These are phyloP conservation scores for Candida ficus DNA, from an alignment of 805 yeast genomes.

Conservation along the genomic window DNA sequence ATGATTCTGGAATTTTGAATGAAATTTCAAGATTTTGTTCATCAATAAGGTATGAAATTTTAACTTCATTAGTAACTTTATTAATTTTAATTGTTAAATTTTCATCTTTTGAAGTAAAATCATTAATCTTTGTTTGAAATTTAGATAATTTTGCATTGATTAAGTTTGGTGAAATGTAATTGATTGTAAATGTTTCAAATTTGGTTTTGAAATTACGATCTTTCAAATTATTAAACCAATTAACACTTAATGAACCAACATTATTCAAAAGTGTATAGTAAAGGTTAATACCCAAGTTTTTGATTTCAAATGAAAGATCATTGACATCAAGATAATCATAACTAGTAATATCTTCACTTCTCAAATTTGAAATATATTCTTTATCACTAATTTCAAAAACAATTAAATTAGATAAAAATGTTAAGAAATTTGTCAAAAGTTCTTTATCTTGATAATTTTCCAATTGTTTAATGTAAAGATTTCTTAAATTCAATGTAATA, in stretches of 20 bases:
- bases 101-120: constrained; percentile 30
- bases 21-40: constrained; percentile 82
- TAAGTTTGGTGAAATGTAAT: constrained; percentile 58
- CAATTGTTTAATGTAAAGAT: constrained; percentile 54
- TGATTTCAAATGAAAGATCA: constrained; percentile 26
- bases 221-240: constrained; percentile 68
- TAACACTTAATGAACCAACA: constrained; percentile 53
- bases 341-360: constrained; percentile 22
- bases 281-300: constrained; percentile 34
- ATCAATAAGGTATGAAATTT: constrained; percentile 70
- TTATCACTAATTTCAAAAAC: constrained; percentile 34
- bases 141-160: constrained; percentile 51
- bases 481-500: constrained; percentile 59
- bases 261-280: constrained; percentile 44
- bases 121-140: constrained; percentile 38
- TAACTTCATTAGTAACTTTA: constrained; percentile 58
- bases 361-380: constrained; percentile 18
- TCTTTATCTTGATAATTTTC: constrained; percentile 30
- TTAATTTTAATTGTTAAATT: constrained; percentile 55
- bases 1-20: constrained; percentile 65
- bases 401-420: constrained; percentile 46
- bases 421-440: constrained; percentile 44
- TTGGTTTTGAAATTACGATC: constrained; percentile 57
- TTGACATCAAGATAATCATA: constrained; percentile 27
- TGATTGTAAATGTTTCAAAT: constrained; percentile 59